Conservation (phyloP, 2,329 filamentous ascomycete species). For the Cladosporium halotolerans region DNA sequence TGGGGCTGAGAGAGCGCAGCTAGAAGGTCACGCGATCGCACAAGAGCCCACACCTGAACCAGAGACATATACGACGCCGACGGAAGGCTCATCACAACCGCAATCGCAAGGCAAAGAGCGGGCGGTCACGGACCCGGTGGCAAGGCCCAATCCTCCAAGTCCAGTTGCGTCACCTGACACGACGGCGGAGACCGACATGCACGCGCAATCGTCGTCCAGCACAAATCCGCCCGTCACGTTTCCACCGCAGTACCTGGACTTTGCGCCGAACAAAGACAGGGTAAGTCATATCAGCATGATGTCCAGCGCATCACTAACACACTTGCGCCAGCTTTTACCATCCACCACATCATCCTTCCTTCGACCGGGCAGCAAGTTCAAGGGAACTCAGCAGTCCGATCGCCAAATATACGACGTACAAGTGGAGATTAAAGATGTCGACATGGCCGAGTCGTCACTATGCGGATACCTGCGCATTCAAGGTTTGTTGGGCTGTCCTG, state of each 20-base stretch:
- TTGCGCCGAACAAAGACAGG: conserved; percentile 3
- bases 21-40: conserved; percentile 19
- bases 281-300: not conserved
- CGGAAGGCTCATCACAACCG: conserved; percentile 6
- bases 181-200: conserved; percentile 12
- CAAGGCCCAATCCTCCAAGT: not conserved
- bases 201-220: conserved; percentile 25
- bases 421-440: conserved; percentile 94
- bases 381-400: conserved; percentile 88
- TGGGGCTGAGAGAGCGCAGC: conserved; percentile 15
- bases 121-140: not conserved
- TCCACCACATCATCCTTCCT: conserved; percentile 80
- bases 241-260: conserved; percentile 3
- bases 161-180: conserved; percentile 20
- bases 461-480: conserved; percentile 94
- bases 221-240: conserved; percentile 16
- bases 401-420: conserved; percentile 90
- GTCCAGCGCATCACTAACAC: not conserved
- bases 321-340: conserved; percentile 55
- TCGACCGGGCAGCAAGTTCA: conserved; percentile 79
- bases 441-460: conserved; percentile 87
- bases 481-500: conserved; percentile 49
- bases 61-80: conserved; percentile 5
- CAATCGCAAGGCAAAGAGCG: conserved; percentile 1
- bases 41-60: conserved; percentile 28